Evolutionary conservation across 2,329 filamentous ascomycete genomes (phyloP).

Genomic region (Trichoderma semiorbis): DNA sequence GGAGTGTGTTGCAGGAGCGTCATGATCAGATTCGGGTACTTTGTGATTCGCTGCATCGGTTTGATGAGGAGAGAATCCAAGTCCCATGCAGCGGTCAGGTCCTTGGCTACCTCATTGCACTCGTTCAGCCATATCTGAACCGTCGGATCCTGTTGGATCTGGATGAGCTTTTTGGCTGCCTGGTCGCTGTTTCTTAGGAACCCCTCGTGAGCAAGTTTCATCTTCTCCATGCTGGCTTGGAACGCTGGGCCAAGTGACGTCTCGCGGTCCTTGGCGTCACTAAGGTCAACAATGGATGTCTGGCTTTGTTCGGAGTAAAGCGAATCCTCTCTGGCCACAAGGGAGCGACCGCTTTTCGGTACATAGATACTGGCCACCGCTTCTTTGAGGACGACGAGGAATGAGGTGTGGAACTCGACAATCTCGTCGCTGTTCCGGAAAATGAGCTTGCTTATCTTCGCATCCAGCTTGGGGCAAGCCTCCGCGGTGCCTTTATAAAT

Average conservation of each 20-base stretch:
- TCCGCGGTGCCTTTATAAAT: conserved; percentile 95
- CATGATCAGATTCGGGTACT: conserved; percentile 84
- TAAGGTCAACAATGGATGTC: conserved; percentile 40
- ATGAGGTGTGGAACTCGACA: conserved; percentile 76
- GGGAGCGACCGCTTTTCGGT: conserved; percentile 50
- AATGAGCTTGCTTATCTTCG: conserved; percentile 81
- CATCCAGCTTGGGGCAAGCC: conserved; percentile 73
- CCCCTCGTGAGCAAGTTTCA: conserved; percentile 59
- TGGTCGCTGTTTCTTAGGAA: conserved; percentile 62
- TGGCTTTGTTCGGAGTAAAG: conserved; percentile 40
- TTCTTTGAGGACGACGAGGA: conserved; percentile 76
- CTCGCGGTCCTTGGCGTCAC: conserved; percentile 51
- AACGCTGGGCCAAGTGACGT: conserved; percentile 54
- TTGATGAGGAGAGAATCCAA: conserved; percentile 95
- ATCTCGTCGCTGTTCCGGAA: conserved; percentile 94
- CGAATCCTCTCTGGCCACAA: conserved; percentile 41
- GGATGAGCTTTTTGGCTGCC: conserved; percentile 58
- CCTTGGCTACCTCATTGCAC: conserved; percentile 87
- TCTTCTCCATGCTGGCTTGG: conserved; percentile 54
- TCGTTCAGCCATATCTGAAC: conserved; percentile 86
- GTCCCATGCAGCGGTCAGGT: conserved; percentile 92
- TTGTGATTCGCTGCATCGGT: conserved; percentile 89
- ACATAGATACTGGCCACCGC: conserved; percentile 77
- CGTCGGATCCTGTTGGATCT: conserved; percentile 60
- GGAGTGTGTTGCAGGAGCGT: conserved; percentile 78